Base-by-base conservation (phyloP, 192 early-diverging fungal species). In the Pilobolus umbonatus region DNA sequence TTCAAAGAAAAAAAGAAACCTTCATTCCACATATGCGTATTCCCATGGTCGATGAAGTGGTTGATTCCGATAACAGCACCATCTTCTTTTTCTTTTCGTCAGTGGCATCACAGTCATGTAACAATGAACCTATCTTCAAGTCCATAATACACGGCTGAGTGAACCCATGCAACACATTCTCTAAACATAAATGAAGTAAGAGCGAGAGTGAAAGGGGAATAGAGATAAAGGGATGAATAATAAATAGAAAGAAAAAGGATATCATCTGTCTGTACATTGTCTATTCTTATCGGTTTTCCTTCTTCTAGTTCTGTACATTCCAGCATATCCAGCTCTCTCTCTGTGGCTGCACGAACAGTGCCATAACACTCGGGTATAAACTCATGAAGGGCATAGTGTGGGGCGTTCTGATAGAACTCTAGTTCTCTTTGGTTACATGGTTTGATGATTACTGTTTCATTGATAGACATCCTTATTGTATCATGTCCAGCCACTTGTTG, bases 401-500 rank as follows among this genome's bases (percentile, higher is more conserved):
- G 66, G n/a, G 78, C 63, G 3, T 69, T 57, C 59, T 89, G 80
- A 65, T 94, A 94, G 68, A 96, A 94, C 52, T 65, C 56, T 17
- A 75, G 70, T 69, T 96, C 94, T 39, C 71, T 75, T 32, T 63
- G 49, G 31, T 74, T 69, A 30, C 78, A 75, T 26, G 84, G 85
- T 65, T 96, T 96, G 43, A 88, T 69, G 5, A 96, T 58, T 43
- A 88, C 75, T 15, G 75, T 44, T 34, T 83, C 84, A 30, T 76
- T 71, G 19, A 80, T 83, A 12, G 81, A 79, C 26, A 78, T 66
- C 9, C 73, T 69, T 31, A 94, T 60, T 26, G 80, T 78, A 30
- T 80, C 81, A 60, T 94, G 93, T 0, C 93, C 92, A 14, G 87
- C 90, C 15, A 96, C 80, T 74, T 96, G 93, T 56, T 81, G 69